Base-by-base conservation (phyloP, 495 filamentous ascomycete species). In the Apodospora peruviana region DNA sequence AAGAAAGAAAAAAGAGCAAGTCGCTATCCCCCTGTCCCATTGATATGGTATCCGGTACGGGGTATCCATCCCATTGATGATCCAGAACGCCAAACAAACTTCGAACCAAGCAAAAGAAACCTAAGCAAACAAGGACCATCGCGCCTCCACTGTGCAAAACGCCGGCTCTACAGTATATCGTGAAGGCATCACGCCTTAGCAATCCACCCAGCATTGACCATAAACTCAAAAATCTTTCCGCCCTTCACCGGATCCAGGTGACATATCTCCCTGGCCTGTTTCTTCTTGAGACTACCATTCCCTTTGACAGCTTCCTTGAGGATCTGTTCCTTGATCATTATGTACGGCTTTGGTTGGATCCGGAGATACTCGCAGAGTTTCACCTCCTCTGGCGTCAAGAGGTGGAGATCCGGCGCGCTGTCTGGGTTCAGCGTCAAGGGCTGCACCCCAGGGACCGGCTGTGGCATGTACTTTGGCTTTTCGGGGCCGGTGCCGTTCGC, bases 161-260 rank as follows among this genome's bases (percentile, higher is more conserved):
- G n/a, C n/a, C n/a, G n/a, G n/a, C n/a, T n/a, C n/a, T n/a, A n/a
- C n/a, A n/a, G n/a, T n/a, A n/a, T 3, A 22, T 19, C 18, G 20
- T 5, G 10, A 34, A 8, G n/a, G n/a, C 20, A 47, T 59, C 65
- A 80, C 5, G 74, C 75, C 71, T 91, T 94, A 24, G 78, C 83
- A 47, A 96, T 87, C 93, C 93, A 97, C 8, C 93, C 93, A 37
- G 81, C 84, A 59, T 90, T 84, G 24, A 93, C 86, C 71, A 95
- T 91, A 65, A 97, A 98, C 58, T 97, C 93, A 62, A 89, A 96
- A 38, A 97, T 81, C 53, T 86, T 79, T 36, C 73, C 72, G 1
- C 75, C 75, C 56, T 79, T 79, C 47, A 72, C 67, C 5, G 66
- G 62, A 17, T 80, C 76, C 4, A 80, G 46, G n/a, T 67, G 62